These are phyloP conservation scores for Verticillium alfalfae DNA, from an alignment of 2,329 filamentous ascomycete genomes.

Conservation along the genomic window DNA sequence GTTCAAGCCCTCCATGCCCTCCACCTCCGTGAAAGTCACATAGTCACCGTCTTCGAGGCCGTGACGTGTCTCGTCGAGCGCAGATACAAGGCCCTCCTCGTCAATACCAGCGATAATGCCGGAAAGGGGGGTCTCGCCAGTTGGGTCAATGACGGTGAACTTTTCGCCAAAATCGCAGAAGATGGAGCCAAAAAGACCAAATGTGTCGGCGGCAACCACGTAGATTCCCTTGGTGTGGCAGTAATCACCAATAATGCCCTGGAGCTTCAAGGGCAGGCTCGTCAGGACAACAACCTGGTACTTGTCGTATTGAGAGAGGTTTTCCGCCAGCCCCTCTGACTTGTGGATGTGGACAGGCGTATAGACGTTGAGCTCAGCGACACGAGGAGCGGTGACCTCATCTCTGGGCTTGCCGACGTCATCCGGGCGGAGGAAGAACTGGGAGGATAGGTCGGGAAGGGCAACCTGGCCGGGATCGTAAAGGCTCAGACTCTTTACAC, in stretches of 20 bases:
- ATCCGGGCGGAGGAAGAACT: conserved; percentile 87
- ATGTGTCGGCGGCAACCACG: conserved; percentile 81
- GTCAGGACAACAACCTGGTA: conserved; percentile 94
- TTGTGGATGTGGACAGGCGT: conserved; percentile 80
- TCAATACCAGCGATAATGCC: conserved; percentile 90
- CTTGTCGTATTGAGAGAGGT: conserved; percentile 77
- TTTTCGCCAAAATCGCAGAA: conserved; percentile 97
- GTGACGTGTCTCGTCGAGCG: conserved; percentile 89
- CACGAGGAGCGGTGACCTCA: conserved; percentile 76
- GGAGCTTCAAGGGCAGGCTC: conserved; percentile 71
- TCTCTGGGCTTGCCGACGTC: conserved; percentile 93
- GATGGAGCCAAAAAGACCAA: conserved; percentile 88
- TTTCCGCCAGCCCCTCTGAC: conserved; percentile 61
- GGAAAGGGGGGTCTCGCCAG: conserved; percentile 78
- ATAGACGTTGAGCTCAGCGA: conserved; percentile 94
- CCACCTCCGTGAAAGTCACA: conserved; percentile 88
- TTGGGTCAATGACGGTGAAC: conserved; percentile 85
- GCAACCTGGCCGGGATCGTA: conserved; percentile 82
- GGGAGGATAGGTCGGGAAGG: conserved; percentile 86
- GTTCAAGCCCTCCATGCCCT: conserved; percentile 89
- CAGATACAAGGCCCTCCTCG: conserved; percentile 85
- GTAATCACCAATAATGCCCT: conserved; percentile 83
- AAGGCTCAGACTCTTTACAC: conserved; percentile 93
- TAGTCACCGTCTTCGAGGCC: conserved; percentile 95
- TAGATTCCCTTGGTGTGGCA: conserved; percentile 93